Conservation (phyloP, 106 monocot species). For the Posidonia australis region DNA sequence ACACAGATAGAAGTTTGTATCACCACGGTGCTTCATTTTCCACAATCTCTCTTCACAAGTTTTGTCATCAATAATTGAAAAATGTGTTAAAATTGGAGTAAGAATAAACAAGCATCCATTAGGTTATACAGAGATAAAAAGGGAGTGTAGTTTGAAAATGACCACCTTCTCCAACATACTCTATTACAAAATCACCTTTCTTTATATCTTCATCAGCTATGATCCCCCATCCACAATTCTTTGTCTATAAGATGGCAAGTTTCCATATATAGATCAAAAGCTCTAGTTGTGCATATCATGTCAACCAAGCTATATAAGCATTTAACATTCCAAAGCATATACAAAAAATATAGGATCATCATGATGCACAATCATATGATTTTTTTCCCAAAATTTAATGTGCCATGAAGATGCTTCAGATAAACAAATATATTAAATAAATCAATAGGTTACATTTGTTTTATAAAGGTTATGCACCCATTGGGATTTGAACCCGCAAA, state of each 20-base stretch:
- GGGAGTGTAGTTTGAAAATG: neutral
- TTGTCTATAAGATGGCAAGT: slow-evolving; percentile 37
- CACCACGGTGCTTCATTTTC: no score
- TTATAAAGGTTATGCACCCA: no score
- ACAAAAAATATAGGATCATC: no score
- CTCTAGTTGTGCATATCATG: neutral
- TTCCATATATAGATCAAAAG: neutral
- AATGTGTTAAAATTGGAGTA: neutral
- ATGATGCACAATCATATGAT: neutral
- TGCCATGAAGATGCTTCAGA: neutral
- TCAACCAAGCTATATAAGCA: no score
- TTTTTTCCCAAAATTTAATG: neutral
- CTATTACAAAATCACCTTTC: slow-evolving; percentile 86
- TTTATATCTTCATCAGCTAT: slow-evolving; percentile 79
- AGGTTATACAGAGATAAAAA: neutral
- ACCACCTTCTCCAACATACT: slow-evolving; percentile 97
- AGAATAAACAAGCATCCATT: neutral
- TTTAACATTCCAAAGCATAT: no score
- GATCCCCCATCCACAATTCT: slow-evolving; percentile 79
- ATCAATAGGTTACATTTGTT: no score
- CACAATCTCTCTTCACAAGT: no score
- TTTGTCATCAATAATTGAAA: slow-evolving; percentile 89
- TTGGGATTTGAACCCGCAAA: no score
- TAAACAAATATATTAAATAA: no score
- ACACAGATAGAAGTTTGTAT: no score